These are phyloP conservation scores for Chaetomiaceae sp. DNA, from an alignment of 2,329 filamentous ascomycete species.

Conservation along the genomic window DNA sequence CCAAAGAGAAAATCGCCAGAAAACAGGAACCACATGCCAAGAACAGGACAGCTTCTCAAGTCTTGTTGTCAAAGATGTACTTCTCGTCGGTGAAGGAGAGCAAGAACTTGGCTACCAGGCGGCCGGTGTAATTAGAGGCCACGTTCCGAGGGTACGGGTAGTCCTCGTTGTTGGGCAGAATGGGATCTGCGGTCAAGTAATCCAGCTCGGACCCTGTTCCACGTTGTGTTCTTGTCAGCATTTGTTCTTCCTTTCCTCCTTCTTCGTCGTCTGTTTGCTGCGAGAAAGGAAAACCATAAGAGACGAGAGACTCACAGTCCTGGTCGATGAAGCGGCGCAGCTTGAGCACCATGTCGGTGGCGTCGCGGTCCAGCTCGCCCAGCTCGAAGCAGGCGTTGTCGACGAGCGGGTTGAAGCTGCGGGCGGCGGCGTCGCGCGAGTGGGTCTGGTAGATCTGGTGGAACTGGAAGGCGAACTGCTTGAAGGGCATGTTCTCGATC, in stretches of 20 bases:
- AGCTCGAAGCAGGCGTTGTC: slow-evolving; percentile 40
- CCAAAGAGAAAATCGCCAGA: background rate
- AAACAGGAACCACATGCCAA: background rate
- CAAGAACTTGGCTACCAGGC: slow-evolving; percentile 50
- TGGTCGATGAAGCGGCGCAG: slow-evolving; percentile 42
- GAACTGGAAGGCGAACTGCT: slow-evolving; percentile 56
- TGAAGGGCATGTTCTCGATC: slow-evolving; percentile 56
- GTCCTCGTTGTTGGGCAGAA: slow-evolving; percentile 41
- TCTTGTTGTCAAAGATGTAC: slow-evolving; percentile 25
- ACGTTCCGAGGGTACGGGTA: slow-evolving; percentile 46
- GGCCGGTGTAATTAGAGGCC: slow-evolving; percentile 47
- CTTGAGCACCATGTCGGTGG: slow-evolving; percentile 41
- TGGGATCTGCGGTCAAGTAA: slow-evolving; percentile 43
- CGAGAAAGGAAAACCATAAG: background rate
- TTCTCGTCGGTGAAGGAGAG: slow-evolving; percentile 50
- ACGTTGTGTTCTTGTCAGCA: too few species aligned
- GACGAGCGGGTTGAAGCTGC: slow-evolving; percentile 52
- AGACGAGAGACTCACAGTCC: slow-evolving; percentile 39
- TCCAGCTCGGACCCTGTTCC: slow-evolving; percentile 39
- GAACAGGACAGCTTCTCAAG: background rate
- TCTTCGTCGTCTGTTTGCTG: slow-evolving; percentile 8
- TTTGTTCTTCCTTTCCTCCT: too few species aligned
- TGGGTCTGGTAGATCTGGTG: slow-evolving; percentile 57
- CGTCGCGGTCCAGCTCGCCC: slow-evolving; percentile 43
- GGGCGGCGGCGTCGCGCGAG: slow-evolving; percentile 42